Base-by-base conservation (phyloP, 2,329 filamentous ascomycete species). In the Pseudogymnoascus sp. region DNA sequence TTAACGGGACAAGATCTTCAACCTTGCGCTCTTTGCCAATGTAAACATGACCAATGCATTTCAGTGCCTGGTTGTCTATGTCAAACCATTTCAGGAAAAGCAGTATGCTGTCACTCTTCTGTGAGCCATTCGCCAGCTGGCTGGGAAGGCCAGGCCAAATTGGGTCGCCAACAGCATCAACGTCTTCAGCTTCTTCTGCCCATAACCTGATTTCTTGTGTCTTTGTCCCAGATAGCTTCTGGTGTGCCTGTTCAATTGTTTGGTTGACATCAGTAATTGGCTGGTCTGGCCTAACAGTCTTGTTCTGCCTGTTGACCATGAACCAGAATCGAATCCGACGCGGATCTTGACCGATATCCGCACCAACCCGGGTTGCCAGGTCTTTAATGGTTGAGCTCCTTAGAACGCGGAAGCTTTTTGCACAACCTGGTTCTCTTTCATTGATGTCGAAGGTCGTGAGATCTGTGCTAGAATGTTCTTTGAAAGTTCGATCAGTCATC, bases 241-340 rank as follows among this genome's bases (percentile, higher is more conserved):
- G 81, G 63, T 84, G 81, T 2, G 86, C 86, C 67, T 97, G 92
- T 69, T 93, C 90, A 12, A 95, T 79, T 0, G 87, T 93, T 74
- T 91, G 88, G 4, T 87, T 82, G 1, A 86, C 77, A 71, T 96
- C 92, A 73, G 85, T 84, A 60, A 99, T 86, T 0, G 92, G 90
- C 64, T 91, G 87, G 73, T 99, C 95, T 0, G 96, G 95, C 16
- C 95, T 86, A 39, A 91, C 88, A 0, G 95, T 99, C 76, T 96
- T 97, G 74, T 99, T 99, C 75, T 99, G 95, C 10, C 95, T 88
- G 73, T 97, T 97, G 1, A 99, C 95, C 93, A 99, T 97, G 63
- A 91, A 86, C 96, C 95, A 99, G 16, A 96, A 83, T 21, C 95
- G 86, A 23, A 97, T 77, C 66, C 85, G 83, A 64, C 86, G 85